These are phyloP conservation scores for Metschnikowia santaceciliae DNA, from an alignment of 805 yeast species.

Conservation along the genomic window DNA sequence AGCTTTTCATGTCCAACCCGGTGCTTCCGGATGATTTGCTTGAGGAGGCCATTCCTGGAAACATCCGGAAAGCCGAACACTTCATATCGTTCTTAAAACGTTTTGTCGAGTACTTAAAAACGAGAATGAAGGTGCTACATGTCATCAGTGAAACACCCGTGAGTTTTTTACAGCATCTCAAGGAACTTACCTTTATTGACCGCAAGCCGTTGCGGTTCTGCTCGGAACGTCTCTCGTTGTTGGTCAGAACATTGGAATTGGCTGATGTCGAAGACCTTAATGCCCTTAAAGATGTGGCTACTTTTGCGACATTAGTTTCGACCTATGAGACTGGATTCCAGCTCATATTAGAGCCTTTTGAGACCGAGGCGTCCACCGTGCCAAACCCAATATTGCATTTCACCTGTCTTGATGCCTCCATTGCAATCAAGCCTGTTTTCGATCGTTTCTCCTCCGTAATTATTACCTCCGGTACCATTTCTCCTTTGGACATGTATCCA, in stretches of 20 bases:
- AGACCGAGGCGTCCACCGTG: constrained; percentile 87
- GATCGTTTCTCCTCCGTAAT: constrained; percentile 89
- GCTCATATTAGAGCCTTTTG: constrained; percentile 91
- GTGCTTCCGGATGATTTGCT: constrained; percentile 79
- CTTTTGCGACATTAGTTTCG: constrained; percentile 92
- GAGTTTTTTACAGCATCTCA: constrained; percentile 87
- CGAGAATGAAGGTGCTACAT: constrained; percentile 95
- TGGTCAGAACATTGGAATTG: constrained; percentile 86
- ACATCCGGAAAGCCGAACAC: constrained; percentile 95
- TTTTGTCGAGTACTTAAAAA: constrained; percentile 89
- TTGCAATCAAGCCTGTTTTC: constrained; percentile 95
- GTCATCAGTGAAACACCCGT: constrained; percentile 97
- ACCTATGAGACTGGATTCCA: constrained; percentile 94
- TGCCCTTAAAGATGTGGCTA: constrained; percentile 92
- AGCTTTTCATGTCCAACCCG: constrained; percentile 80
- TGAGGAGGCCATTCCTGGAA: constrained; percentile 95
- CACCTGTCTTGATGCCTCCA: constrained; percentile 95
- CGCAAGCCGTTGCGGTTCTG: constrained; percentile 88
- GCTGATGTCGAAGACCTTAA: constrained; percentile 86
- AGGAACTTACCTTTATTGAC: constrained; percentile 90
- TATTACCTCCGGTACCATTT: constrained; percentile 96
- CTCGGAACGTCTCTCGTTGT: constrained; percentile 81
- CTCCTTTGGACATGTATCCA: constrained; percentile 98
- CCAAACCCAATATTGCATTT: constrained; percentile 94
- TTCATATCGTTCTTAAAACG: constrained; percentile 89